Evolutionary conservation across 1,284 basidiomycete species (phyloP), one percentile per base, ranked within the genome.

Genomic region (Sphagnurus paluster): DNA sequence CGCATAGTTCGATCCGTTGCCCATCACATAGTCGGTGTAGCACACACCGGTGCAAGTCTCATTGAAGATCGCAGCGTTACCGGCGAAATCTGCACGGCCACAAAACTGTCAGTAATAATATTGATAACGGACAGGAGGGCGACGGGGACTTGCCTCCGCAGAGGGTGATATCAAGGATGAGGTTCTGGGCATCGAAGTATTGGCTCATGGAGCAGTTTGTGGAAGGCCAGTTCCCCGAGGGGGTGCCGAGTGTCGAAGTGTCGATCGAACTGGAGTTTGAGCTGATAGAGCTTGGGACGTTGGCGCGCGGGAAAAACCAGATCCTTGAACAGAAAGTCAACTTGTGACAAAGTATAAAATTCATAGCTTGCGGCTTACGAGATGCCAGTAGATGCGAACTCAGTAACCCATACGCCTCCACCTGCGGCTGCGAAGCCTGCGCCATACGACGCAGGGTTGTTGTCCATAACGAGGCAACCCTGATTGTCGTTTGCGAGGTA

Each of bases 1-100:
- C 59, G 79, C 73, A 67, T 84, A 90, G 54, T 72, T 75, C 19
- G 77, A 76, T 26, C 84, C 77, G 46, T 79, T 63, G 25, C 85
- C 82, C 55, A 88, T 71, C 37, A 91, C 89, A 49, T 79, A 89
- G 64, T 87, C 80, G n/a, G 76, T 72, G 67, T 90, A 89, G 64
- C 86, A 87, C 7, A 66, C 63, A 17, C 82, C 82, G 1, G 70
- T 55, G 65, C 89, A 91, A 0, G 87, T 90, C 59, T 80, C 61
- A 10, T 72, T 65, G 62, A 88, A 86, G 26, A 80, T 67, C 24
- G 65, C 56, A 4, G 77, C 29, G n/a, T 67, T 62, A 5, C 79
- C 80, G 3, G 82, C 77, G 46, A 74, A 69, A 55, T 72, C 67
- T 74, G 40, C 6, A 8, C 13, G 30, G n/a, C 10, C 10, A n/a